phyloP scores from a whole-genome alignment of 345 rosid species.

The Salix caprea region DNA sequence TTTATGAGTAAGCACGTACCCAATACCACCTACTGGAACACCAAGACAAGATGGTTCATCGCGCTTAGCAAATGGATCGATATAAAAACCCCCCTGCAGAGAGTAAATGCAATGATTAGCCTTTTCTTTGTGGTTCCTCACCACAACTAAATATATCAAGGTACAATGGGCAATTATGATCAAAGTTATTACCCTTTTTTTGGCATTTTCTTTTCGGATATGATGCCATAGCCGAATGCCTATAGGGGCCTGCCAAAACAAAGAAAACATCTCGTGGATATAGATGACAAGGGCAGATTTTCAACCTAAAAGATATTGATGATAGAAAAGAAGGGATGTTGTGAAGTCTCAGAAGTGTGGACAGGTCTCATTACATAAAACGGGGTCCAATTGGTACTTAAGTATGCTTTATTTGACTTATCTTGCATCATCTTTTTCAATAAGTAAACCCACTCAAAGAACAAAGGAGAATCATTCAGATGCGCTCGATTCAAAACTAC shows the following conservation, averaged over 20 bases:
- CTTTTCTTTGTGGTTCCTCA: background rate
- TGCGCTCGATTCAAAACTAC: background rate
- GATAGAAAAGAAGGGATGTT: background rate
- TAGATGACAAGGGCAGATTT: background rate
- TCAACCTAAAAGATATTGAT: background rate
- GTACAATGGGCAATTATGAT: background rate
- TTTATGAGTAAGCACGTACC: conserved; percentile 43
- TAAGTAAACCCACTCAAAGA: background rate
- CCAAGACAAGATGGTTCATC: conserved; percentile 57
- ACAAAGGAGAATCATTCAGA: background rate
- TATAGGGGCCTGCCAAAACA: conserved; percentile 66
- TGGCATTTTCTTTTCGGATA: conserved; percentile 50
- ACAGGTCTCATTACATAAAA: too few species aligned
- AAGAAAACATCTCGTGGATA: conserved; percentile 4
- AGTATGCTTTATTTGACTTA: too few species aligned
- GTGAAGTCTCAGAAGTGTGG: background rate
- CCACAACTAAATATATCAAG: conserved; percentile 3
- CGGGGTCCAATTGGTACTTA: too few species aligned
- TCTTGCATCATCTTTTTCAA: too few species aligned
- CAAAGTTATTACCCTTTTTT: conserved; percentile 52
- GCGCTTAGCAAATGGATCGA: conserved; percentile 67
- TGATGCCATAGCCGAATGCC: conserved; percentile 67
- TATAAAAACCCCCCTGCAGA: conserved; percentile 42
- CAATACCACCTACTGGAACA: conserved; percentile 81
- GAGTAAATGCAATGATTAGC: background rate